Evolutionary conservation across 148 eudicot genomes (phyloP).

Genomic region (Fallopia convolvulus): DNA sequence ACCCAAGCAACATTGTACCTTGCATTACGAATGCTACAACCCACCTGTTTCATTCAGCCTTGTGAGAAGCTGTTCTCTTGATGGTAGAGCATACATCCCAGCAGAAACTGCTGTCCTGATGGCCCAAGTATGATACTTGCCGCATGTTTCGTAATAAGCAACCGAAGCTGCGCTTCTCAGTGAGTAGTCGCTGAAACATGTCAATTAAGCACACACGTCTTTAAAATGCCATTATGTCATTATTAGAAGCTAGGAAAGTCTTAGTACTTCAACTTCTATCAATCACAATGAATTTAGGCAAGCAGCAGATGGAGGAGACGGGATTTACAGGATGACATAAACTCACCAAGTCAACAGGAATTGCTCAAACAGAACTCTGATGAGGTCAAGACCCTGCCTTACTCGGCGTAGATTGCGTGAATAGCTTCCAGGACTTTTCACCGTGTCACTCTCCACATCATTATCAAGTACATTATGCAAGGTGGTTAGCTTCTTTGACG

Average conservation of each 20-base stretch:
- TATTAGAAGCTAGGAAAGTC: too few relatives aligned
- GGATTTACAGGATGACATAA: neutral
- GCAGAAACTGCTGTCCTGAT: slow-evolving; percentile 78
- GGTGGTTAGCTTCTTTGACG: slow-evolving; percentile 45
- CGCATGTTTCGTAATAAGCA: slow-evolving; percentile 73
- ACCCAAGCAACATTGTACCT: neutral
- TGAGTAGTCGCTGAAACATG: slow-evolving; percentile 40
- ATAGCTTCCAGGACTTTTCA: slow-evolving; percentile 71
- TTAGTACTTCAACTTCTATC: too few relatives aligned
- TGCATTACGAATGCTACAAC: slow-evolving; percentile 2
- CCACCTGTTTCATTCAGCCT: slow-evolving; percentile 67
- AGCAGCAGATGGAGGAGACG: neutral
- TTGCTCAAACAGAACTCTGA: slow-evolving; percentile 64
- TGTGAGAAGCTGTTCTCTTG: slow-evolving; percentile 59
- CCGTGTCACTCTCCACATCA: slow-evolving; percentile 55
- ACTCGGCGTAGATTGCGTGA: slow-evolving; percentile 90
- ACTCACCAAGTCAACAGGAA: slow-evolving; percentile 59
- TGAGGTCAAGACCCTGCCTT: slow-evolving; percentile 93
- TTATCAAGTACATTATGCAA: slow-evolving; percentile 52
- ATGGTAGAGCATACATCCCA: slow-evolving; percentile 86
- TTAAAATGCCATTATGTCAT: neutral
- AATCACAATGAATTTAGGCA: neutral
- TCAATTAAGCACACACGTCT: neutral
- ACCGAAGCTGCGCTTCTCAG: slow-evolving; percentile 71
- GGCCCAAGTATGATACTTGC: slow-evolving; percentile 89